A percentile compares a stretch with the other conserved stretches of the same genome.
Conservation (phyloP, 2,329 filamentous ascomycete species). For the Penicillium sp. region DNA sequence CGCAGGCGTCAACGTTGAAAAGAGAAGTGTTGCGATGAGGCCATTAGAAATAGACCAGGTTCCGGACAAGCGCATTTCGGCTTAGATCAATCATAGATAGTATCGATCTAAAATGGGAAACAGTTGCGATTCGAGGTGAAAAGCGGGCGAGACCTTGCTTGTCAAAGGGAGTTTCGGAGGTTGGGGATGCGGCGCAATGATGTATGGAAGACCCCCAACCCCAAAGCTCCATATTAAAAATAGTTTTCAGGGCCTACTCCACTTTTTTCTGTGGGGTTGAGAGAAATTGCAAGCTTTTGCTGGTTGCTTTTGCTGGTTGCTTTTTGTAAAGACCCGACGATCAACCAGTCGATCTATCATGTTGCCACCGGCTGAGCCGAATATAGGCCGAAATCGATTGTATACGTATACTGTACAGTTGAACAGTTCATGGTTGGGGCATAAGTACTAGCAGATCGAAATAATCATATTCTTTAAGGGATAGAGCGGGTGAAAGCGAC, state of each 20-base stretch:
- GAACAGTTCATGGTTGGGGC: not conserved
- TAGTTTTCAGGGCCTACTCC: conserved; percentile 8
- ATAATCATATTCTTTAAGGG: not conserved
- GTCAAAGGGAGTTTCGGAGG: not conserved
- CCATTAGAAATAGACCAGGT: conserved; percentile 7
- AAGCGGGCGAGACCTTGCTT: not conserved
- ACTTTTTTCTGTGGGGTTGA: conserved; percentile 4
- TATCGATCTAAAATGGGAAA: not conserved
- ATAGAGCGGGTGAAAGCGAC: not conserved
- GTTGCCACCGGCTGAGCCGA: not conserved
- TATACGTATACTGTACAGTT: not conserved
- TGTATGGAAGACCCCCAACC: not conserved
- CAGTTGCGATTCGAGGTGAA: not conserved
- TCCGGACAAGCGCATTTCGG: conserved; percentile 7
- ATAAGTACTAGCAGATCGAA: not conserved
- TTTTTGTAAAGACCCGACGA: not conserved
- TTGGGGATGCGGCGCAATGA: conserved; percentile 4
- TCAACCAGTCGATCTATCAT: conserved; percentile 5
- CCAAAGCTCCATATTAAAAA: conserved; percentile 5
- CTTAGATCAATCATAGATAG: conserved; percentile 3
- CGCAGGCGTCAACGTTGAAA: conserved; percentile 8
- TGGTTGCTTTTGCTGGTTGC: not conserved
- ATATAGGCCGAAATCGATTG: not conserved
- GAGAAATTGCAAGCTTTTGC: conserved; percentile 6
- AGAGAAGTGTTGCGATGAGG: conserved; percentile 4